These are phyloP conservation scores for Cucurbita pepo DNA, from an alignment of 306 rosid genomes.

Conservation along the genomic window DNA sequence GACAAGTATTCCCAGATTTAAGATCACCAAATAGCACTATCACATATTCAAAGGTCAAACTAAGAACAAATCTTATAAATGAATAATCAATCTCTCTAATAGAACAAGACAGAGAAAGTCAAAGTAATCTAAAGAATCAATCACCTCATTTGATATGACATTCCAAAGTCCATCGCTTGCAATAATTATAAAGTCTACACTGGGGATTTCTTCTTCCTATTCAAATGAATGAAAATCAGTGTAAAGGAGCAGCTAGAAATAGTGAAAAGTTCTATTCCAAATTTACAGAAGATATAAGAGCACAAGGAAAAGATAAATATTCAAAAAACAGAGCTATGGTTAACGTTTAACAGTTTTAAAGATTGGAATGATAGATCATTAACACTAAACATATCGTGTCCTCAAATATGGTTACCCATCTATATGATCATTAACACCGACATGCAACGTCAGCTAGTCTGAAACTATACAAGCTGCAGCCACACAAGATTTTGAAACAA, in stretches of 20 bases:
- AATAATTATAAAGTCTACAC: slow-evolving; percentile 61
- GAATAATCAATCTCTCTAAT: not conserved
- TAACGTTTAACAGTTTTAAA: not conserved
- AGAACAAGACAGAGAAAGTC: not conserved
- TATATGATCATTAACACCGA: not conserved
- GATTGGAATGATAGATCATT: not conserved
- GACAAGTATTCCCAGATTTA: not conserved
- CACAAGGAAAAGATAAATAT: not conserved
- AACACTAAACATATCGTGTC: not conserved
- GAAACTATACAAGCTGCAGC: not conserved
- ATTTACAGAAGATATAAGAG: not conserved
- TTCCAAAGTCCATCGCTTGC: slow-evolving; percentile 95
- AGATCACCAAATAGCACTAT: not conserved
- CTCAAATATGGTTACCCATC: not conserved
- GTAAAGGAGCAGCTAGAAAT: not conserved
- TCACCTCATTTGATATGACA: slow-evolving; percentile 69
- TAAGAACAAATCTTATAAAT: not conserved
- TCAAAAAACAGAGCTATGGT: not conserved
- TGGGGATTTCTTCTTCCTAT: slow-evolving; percentile 69
- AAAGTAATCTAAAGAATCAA: slow-evolving; percentile 9
- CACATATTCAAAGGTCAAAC: not conserved
- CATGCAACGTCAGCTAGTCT: not conserved
- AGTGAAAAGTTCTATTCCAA: not conserved
- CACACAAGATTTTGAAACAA: not conserved
- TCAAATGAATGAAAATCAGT: not conserved